phyloP scores from a whole-genome alignment of 2,329 filamentous ascomycete species.

The Verruconis gallopava region DNA sequence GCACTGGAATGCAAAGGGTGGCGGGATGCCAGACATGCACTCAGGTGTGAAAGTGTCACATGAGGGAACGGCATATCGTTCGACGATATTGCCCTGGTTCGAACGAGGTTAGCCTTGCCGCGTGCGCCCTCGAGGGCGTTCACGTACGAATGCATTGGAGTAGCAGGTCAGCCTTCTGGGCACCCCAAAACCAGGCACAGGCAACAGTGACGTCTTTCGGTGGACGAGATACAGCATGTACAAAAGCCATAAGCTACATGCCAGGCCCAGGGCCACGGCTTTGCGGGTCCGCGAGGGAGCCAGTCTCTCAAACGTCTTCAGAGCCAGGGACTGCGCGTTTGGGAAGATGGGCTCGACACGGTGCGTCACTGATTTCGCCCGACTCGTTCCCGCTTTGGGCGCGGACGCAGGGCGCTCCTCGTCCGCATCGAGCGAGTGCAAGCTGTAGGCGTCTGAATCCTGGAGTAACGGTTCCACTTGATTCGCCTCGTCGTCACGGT shows the following conservation, averaged over 20 bases:
- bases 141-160: background rate
- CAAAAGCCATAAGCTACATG: slow-evolving; percentile 3
- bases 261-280: background rate
- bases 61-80: background rate
- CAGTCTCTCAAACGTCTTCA: background rate
- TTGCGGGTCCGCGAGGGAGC: background rate
- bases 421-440: background rate
- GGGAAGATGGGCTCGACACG: background rate
- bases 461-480: background rate
- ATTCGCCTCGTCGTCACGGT: background rate
- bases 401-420: background rate
- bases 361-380: background rate
- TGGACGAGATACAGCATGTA: background rate
- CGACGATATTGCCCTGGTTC: background rate
- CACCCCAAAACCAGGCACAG: background rate
- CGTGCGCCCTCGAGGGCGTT: too few species aligned
- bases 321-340: background rate
- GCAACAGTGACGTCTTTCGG: background rate
- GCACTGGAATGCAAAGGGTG: slow-evolving; percentile 41
- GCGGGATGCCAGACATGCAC: slow-evolving; percentile 41
- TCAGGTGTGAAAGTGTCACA: slow-evolving; percentile 43
- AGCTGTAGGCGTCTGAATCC: background rate
- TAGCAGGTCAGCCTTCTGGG: slow-evolving; percentile 2
- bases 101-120: background rate
- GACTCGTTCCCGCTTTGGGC: background rate